Conservation (phyloP, 83 land plant genomes). For the Picea abies region DNA sequence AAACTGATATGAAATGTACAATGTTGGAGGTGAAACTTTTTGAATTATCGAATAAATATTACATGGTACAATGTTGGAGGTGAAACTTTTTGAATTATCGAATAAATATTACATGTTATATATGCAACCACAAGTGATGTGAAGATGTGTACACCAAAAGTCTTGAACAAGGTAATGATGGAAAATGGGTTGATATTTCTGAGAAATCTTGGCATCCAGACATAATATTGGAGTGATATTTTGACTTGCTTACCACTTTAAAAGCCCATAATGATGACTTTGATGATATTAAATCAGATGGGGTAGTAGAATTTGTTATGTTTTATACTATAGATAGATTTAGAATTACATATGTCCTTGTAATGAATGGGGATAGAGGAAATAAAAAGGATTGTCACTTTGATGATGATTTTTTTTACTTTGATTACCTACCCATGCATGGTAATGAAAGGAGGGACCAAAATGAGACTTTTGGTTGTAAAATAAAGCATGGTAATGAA, state of each 20-base stretch:
- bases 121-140: too few species aligned
- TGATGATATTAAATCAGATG: constrained; percentile 74
- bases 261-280: constrained; percentile 68
- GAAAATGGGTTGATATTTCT: too few species aligned
- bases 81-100: too few species aligned
- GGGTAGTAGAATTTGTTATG: constrained; percentile 71
- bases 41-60: too few species aligned
- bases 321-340: constrained; percentile 63
- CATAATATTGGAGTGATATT: constrained; percentile 18
- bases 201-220: constrained; percentile 1
- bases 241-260: constrained; percentile 33
- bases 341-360: constrained; percentile 17
- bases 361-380: constrained; percentile 8
- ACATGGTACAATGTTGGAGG: too few species aligned
- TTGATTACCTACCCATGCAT: neutral
- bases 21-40: too few species aligned
- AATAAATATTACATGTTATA: too few species aligned
- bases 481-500: neutral
- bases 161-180: too few species aligned
- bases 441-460: neutral
- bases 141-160: too few species aligned
- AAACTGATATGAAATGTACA: neutral
- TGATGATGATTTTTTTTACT: constrained; percentile 20
- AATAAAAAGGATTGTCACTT: constrained; percentile 21
- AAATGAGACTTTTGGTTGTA: neutral